Percentiles rank a stretch among this genome's conserved stretches.
Evolutionary conservation across 805 yeast genomes (phyloP).

Genomic region (Ogataea nakhonphanomensis): DNA sequence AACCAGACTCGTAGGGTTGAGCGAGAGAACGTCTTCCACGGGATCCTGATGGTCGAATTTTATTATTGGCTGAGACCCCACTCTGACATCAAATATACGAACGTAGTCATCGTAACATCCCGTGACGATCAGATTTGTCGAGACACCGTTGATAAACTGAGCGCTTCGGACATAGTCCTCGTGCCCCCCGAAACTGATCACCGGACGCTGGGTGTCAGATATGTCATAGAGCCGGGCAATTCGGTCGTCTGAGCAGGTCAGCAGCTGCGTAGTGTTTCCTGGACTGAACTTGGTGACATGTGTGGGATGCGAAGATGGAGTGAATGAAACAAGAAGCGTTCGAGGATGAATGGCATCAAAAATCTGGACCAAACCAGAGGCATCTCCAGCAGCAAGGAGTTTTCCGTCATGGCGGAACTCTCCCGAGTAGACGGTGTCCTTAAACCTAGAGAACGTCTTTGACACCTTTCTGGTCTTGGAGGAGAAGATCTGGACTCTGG

Average conservation of each 20-base stretch:
- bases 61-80: constrained; percentile 49
- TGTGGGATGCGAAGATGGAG: constrained; percentile 83
- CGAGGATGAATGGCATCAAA: constrained; percentile 78
- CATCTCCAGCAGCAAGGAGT: constrained; percentile 90
- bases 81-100: constrained; percentile 79
- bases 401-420: constrained; percentile 91
- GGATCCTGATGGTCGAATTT: constrained; percentile 74
- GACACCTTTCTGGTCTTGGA: constrained; percentile 91
- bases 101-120: constrained; percentile 93
- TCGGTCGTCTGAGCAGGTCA: constrained; percentile 91
- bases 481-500: constrained; percentile 88
- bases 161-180: constrained; percentile 87
- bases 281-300: constrained; percentile 94
- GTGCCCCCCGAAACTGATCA: constrained; percentile 67
- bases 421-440: constrained; percentile 88
- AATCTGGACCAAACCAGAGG: constrained; percentile 86
- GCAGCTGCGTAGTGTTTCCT: constrained; percentile 62
- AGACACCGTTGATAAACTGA: constrained; percentile 61
- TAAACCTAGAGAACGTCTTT: constrained; percentile 82
- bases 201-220: constrained; percentile 69
- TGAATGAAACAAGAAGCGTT: constrained; percentile 71
- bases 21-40: constrained; percentile 77
- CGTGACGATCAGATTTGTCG: constrained; percentile 70
- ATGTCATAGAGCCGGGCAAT: constrained; percentile 86
- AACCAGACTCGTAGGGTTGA: constrained; percentile 70